Evolutionary conservation across 2,329 filamentous ascomycete species (phyloP).

Genomic region (Rhynchosporium graminicola): DNA sequence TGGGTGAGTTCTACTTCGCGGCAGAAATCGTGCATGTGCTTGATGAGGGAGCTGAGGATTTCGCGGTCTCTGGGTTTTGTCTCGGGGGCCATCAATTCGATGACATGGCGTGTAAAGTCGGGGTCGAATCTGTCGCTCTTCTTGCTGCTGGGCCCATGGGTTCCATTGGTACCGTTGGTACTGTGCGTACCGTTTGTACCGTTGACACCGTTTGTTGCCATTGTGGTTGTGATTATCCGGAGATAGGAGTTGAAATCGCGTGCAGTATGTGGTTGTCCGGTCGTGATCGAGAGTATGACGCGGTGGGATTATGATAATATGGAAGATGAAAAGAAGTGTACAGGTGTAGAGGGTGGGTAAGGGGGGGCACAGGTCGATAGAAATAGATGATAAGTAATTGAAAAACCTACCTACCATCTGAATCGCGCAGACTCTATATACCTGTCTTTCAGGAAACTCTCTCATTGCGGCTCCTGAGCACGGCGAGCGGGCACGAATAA

Average conservation of each 20-base stretch:
- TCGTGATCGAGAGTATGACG: not conserved
- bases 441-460: slow-evolving; percentile 1
- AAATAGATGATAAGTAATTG: not conserved
- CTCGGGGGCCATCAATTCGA: slow-evolving; percentile 72
- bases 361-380: too few relatives aligned
- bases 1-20: slow-evolving; percentile 75
- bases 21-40: slow-evolving; percentile 76
- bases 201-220: slow-evolving; percentile 17
- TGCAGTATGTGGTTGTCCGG: not conserved
- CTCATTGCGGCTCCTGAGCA: not conserved
- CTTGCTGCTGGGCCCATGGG: slow-evolving; percentile 10
- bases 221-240: slow-evolving; percentile 3
- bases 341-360: not conserved
- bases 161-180: slow-evolving; percentile 12
- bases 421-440: slow-evolving; percentile 1
- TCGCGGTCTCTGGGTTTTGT: slow-evolving; percentile 63
- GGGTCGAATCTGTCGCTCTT: slow-evolving; percentile 61
- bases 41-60: slow-evolving; percentile 64
- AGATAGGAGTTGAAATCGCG: too few relatives aligned
- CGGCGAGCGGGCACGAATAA: slow-evolving; percentile 6
- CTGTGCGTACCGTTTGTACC: not conserved
- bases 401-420: not conserved
- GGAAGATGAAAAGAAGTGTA: not conserved
- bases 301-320: not conserved
- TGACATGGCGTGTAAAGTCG: slow-evolving; percentile 72